phyloP scores from a whole-genome alignment of 208 protist genomes.

The Herpetomonas tarakana region DNA sequence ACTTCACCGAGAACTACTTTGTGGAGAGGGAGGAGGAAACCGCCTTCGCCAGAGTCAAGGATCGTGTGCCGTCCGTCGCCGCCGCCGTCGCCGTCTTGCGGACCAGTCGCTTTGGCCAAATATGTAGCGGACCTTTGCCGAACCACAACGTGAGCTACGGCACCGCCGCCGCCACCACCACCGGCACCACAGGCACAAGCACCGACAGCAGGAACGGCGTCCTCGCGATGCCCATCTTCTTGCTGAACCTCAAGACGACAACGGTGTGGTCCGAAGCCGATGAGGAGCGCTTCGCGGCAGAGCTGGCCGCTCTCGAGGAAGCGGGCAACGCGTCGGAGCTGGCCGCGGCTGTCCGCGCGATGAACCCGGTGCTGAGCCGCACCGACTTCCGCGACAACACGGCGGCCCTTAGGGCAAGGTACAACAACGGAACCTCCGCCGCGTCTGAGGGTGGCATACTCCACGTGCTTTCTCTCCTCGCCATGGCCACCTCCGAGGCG shows the following conservation, averaged over 20 bases:
- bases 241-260: slow-evolving; percentile 35
- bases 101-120: slow-evolving; percentile 33
- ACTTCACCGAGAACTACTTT: not conserved
- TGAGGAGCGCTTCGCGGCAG: slow-evolving; percentile 1
- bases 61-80: slow-evolving; percentile 24
- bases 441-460: slow-evolving; percentile 10
- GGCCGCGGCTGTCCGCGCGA: slow-evolving; percentile 1
- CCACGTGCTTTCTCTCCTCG: slow-evolving; percentile 13
- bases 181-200: not conserved
- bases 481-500: slow-evolving; percentile 10
- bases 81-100: slow-evolving; percentile 55
- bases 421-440: not conserved
- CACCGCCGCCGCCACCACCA: not conserved
- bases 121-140: slow-evolving; percentile 32
- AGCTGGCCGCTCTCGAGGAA: not conserved
- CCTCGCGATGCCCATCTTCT: slow-evolving; percentile 48
- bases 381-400: slow-evolving; percentile 12
- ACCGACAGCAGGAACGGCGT: slow-evolving; percentile 4
- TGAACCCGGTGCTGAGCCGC: slow-evolving; percentile 14
- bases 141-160: slow-evolving; percentile 5
- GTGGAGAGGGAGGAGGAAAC: not conserved
- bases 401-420: slow-evolving; percentile 13
- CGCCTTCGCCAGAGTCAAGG: not conserved
- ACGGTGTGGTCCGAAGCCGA: slow-evolving; percentile 18
- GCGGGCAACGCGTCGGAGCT: slow-evolving; percentile 2